Evolutionary conservation across 257 asterid species (phyloP).

Genomic region (Capsicum pubescens): DNA sequence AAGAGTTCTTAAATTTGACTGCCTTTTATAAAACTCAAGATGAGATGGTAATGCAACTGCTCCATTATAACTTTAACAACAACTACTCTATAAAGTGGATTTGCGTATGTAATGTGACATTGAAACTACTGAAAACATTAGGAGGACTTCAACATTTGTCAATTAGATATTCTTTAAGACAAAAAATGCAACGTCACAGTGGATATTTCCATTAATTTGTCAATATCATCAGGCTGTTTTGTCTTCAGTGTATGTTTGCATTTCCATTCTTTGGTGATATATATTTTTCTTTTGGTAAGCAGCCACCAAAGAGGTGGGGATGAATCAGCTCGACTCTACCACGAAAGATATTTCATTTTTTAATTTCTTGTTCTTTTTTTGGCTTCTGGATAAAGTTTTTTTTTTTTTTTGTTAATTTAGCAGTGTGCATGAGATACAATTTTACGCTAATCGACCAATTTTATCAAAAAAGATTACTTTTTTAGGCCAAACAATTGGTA

Average conservation of each 20-base stretch:
- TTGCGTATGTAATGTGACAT: constrained; percentile 34
- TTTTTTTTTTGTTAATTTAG: too few relatives aligned
- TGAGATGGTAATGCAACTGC: constrained; percentile 54
- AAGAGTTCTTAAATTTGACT: not conserved
- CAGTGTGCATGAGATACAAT: too few relatives aligned
- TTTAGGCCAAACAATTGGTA: too few relatives aligned
- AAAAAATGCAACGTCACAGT: constrained; percentile 13
- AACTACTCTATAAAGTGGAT: constrained; percentile 46
- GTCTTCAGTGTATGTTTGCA: not conserved
- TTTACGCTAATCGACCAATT: too few relatives aligned
- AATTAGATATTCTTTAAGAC: constrained; percentile 2
- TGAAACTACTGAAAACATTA: constrained; percentile 18
- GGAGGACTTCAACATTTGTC: constrained; percentile 27
- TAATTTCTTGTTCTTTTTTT: too few relatives aligned
- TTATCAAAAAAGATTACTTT: too few relatives aligned
- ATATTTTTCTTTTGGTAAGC: too few relatives aligned
- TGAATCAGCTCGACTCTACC: too few relatives aligned
- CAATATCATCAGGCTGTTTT: not conserved
- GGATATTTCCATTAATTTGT: not conserved
- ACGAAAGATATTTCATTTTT: too few relatives aligned
- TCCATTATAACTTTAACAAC: constrained; percentile 57
- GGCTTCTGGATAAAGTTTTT: too few relatives aligned
- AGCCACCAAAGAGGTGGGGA: too few relatives aligned
- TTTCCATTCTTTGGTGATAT: not conserved
- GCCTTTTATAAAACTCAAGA: not conserved